Base-by-base conservation (phyloP, 192 early-diverging fungal species). In the Pilobolus umbonatus region DNA sequence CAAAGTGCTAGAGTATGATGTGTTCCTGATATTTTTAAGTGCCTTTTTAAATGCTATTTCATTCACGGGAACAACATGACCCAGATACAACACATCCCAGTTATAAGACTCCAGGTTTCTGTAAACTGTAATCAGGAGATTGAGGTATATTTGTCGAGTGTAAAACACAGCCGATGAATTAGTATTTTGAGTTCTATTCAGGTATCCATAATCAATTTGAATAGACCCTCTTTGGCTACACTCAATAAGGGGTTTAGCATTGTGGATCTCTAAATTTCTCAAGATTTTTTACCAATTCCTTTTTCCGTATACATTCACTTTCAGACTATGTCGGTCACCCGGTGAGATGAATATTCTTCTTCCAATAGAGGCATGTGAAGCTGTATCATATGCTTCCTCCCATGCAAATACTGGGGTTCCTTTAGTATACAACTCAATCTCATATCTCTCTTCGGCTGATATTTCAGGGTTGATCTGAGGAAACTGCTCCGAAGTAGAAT, bases 301-400 rank as follows among this genome's bases (percentile, higher is more conserved):
- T 58, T 92, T 92, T 19, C 90, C 90, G 75, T 79, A 88, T 4
- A 88, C 75, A 32, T 83, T 85, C 14, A 91, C 76, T 34, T 64
- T 75, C 28, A 92, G 59, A 12, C 70, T 72, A 14, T 43, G 60
- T 1, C 38, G 52, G 17, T 76, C 81, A 24, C 85, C 83, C 22
- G 76, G 78, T 3, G 72, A 64, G 28, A 89, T 62, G 17, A 73
- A 66, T 14, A 87, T 64, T 19, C 54, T 73, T 57, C 61, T 50
- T 9, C 67, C 61, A 32, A 57, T 60, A 25, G 40, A 36, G 5
- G 50, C 31, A 2, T 34, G 32, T 4, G 36, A 10, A 25, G 69
- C 68, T 12, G 62, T 59, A 25, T 70, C 68, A 19, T 32, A 29
- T 31, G 55, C 24, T 9, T 64, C 64, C 48, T 71, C 69, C 80